Conservation (phyloP, 345 rosid species). For the Pseudoturritis turrita region DNA sequence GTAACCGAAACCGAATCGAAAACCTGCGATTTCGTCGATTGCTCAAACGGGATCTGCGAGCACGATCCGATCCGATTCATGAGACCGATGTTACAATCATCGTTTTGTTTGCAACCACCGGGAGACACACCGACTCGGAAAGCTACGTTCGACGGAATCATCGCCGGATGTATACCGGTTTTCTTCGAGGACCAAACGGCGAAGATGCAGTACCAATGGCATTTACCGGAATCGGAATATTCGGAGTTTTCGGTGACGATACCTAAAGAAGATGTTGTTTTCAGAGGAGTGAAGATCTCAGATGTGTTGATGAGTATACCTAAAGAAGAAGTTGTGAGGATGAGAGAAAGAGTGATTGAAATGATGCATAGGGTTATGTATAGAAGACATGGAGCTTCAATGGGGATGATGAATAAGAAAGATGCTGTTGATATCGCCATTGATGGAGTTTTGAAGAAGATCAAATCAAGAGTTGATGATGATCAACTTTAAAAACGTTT, state of each 20-base stretch:
- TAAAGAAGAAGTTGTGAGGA: slow-evolving; percentile 46
- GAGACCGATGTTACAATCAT: slow-evolving; percentile 72
- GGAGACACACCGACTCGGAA: slow-evolving; percentile 89
- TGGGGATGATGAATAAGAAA: slow-evolving; percentile 50
- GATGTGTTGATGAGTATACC: slow-evolving; percentile 76
- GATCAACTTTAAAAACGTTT: too few species aligned
- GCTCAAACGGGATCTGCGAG: slow-evolving; percentile 85
- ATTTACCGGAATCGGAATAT: slow-evolving; percentile 52
- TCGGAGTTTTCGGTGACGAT: slow-evolving; percentile 60
- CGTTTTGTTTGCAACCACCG: slow-evolving; percentile 86
- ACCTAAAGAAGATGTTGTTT: slow-evolving; percentile 82
- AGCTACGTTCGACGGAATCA: slow-evolving; percentile 73
- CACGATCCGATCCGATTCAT: slow-evolving; percentile 79
- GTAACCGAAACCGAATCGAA: slow-evolving; percentile 13
- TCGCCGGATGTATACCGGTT: slow-evolving; percentile 90
- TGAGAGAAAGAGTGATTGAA: slow-evolving; percentile 66
- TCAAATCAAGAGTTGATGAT: slow-evolving; percentile 39
- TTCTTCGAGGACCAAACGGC: slow-evolving; percentile 85
- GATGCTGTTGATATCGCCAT: slow-evolving; percentile 91
- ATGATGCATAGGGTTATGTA: slow-evolving; percentile 72
- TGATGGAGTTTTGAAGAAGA: slow-evolving; percentile 57
- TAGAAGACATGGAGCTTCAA: slow-evolving; percentile 73
- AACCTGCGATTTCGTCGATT: slow-evolving; percentile 74
- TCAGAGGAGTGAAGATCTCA: slow-evolving; percentile 53
- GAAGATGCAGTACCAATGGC: slow-evolving; percentile 71